Conservation (phyloP, 164 flowering plant genomes). For the Taxillus chinensis region DNA sequence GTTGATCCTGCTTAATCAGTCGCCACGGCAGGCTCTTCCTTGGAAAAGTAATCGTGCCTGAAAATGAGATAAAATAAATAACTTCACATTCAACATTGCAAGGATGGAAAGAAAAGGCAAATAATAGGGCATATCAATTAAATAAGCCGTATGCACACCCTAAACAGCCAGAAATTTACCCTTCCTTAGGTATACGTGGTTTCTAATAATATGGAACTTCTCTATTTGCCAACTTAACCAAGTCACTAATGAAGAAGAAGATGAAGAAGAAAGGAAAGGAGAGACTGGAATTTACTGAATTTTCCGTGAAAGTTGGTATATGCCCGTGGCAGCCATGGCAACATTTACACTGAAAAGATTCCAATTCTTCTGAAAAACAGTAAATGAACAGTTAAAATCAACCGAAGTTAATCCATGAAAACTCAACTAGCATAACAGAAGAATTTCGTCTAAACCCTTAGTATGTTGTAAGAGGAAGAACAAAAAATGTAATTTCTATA, state of each 20-base stretch:
- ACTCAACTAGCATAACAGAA: too few species aligned
- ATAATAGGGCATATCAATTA: not conserved
- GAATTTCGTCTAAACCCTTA: too few species aligned
- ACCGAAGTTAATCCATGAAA: not conserved
- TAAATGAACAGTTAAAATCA: not conserved
- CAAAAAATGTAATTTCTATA: too few species aligned
- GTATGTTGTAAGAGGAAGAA: too few species aligned
- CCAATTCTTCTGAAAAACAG: conserved; percentile 13
- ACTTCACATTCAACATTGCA: not conserved
- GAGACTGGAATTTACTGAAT: not conserved
- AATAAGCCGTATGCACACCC: too few species aligned
- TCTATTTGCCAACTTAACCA: not conserved
- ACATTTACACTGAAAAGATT: conserved; percentile 29
- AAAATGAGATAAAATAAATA: not conserved
- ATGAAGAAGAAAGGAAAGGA: not conserved
- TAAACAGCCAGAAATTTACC: too few species aligned
- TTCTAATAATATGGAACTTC: not conserved
- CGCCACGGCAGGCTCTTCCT: not conserved
- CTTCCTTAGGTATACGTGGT: not conserved
- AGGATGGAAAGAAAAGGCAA: not conserved
- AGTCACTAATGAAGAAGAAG: not conserved
- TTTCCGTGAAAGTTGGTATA: conserved; percentile 23
- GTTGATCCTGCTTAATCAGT: too few species aligned
- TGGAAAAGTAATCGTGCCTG: not conserved
- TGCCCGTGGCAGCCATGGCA: conserved; percentile 27